A percentile compares a stretch with the other conserved stretches of the same genome.
Evolutionary conservation across 257 asterid species (phyloP).

Genomic region (Ajuga chamaepitys): DNA sequence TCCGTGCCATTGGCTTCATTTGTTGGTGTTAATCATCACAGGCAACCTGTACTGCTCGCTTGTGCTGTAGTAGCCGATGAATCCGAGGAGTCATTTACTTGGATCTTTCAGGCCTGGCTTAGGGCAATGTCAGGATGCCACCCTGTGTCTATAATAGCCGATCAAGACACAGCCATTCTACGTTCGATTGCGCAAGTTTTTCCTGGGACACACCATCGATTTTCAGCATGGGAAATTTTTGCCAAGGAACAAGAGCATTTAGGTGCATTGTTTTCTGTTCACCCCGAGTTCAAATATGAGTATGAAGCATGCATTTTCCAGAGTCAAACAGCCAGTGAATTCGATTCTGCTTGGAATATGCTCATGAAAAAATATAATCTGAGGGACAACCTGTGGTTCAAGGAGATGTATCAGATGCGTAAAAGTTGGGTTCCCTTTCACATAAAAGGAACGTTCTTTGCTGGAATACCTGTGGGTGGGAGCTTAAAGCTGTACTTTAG

Average conservation of each 20-base stretch:
- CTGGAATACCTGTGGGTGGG: conserved; percentile 80
- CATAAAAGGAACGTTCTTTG: conserved; percentile 74
- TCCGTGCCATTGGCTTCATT: conserved; percentile 76
- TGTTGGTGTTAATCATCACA: conserved; percentile 83
- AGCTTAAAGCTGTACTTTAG: conserved; percentile 68
- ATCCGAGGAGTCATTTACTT: conserved; percentile 83
- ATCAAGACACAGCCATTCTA: conserved; percentile 68
- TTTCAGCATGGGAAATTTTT: conserved; percentile 71
- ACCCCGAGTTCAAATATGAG: conserved; percentile 76
- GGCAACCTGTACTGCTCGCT: conserved; percentile 89
- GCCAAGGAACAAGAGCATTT: conserved; percentile 64
- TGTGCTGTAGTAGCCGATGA: conserved; percentile 91
- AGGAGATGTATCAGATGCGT: conserved; percentile 81
- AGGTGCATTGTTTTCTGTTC: conserved; percentile 53
- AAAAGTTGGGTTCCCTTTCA: conserved; percentile 85
- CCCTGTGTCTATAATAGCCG: conserved; percentile 86
- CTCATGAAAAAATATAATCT: conserved; percentile 59
- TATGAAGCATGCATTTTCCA: conserved; percentile 75
- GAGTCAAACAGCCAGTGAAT: conserved; percentile 70
- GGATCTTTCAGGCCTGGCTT: conserved; percentile 83
- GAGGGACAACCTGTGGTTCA: conserved; percentile 64
- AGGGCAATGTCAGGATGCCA: conserved; percentile 73
- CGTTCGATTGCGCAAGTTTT: conserved; percentile 62
- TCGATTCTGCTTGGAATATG: conserved; percentile 82
- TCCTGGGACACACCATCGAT: conserved; percentile 78